Conservation (phyloP, 148 eudicot species). For the Camellia japonica region DNA sequence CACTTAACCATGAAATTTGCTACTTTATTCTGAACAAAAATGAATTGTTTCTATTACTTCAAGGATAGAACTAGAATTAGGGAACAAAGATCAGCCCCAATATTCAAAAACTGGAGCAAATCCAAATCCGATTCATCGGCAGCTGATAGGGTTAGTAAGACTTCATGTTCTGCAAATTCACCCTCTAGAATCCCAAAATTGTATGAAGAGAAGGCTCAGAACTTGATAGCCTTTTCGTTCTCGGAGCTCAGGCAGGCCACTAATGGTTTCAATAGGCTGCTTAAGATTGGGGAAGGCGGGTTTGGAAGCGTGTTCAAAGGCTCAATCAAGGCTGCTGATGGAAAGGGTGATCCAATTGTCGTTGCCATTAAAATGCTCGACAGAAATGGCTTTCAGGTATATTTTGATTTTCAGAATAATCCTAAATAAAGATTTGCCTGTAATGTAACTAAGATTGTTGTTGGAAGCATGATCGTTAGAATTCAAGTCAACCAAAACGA, state of each 20-base stretch:
- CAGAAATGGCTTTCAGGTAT: constrained; percentile 76
- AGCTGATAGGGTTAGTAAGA: constrained; percentile 31
- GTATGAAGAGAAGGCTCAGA: constrained; percentile 66
- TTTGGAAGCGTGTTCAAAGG: constrained; percentile 83
- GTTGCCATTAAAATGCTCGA: constrained; percentile 82
- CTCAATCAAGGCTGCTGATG: constrained; percentile 39
- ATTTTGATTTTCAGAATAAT: neutral
- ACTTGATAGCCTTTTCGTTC: constrained; percentile 55
- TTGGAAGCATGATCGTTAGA: too few species aligned
- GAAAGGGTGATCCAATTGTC: neutral
- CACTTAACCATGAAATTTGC: too few species aligned
- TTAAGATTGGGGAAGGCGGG: constrained; percentile 94
- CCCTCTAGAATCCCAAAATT: constrained; percentile 53
- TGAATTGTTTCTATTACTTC: too few species aligned
- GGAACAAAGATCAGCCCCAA: constrained; percentile 65
- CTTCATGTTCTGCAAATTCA: constrained; percentile 45
- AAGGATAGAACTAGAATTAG: constrained; percentile 26
- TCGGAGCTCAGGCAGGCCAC: constrained; percentile 25
- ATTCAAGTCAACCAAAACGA: too few species aligned
- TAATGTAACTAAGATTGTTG: too few species aligned
- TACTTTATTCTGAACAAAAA: too few species aligned
- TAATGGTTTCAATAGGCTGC: constrained; percentile 51
- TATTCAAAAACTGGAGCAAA: constrained; percentile 40
- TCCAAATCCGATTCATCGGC: constrained; percentile 30
- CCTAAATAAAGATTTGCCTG: too few species aligned